Conservation (phyloP, 495 filamentous ascomycete genomes). For the Penicillium pancosmium region DNA sequence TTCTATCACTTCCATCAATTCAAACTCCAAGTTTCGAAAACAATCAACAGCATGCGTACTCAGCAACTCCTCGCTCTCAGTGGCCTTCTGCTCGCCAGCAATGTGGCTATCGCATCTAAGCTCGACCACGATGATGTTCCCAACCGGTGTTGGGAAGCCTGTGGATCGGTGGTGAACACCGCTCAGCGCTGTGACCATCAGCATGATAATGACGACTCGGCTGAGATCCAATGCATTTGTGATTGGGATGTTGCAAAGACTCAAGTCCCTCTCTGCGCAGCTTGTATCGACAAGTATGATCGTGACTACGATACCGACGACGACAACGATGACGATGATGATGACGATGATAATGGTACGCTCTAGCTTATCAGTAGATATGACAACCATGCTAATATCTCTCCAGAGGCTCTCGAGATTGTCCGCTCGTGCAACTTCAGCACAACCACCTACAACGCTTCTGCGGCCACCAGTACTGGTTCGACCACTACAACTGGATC, state of each 20-base stretch:
- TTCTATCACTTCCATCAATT: conserved; percentile 3
- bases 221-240: conserved; percentile 39
- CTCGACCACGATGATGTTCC: conserved; percentile 39
- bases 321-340: conserved; percentile 23
- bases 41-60: conserved; percentile 29
- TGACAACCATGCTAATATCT: neutral
- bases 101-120: conserved; percentile 30
- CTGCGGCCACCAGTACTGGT: conserved; percentile 21
- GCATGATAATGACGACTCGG: conserved; percentile 31
- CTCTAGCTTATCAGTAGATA: neutral
- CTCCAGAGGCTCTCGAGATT: conserved; percentile 38
- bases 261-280: conserved; percentile 39
- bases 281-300: conserved; percentile 37
- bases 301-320: conserved; percentile 17
- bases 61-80: conserved; percentile 30
- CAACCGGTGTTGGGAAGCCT: conserved; percentile 33
- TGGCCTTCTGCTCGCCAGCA: conserved; percentile 32
- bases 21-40: neutral
- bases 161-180: conserved; percentile 30
- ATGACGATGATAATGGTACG: conserved; percentile 28
- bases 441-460: conserved; percentile 35
- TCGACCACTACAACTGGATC: conserved; percentile 16
- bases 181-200: conserved; percentile 30
- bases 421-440: conserved; percentile 34
- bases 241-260: conserved; percentile 29